Conservation (phyloP, 2,329 filamentous ascomycete species). For the Dryadomyces quercivorus region DNA sequence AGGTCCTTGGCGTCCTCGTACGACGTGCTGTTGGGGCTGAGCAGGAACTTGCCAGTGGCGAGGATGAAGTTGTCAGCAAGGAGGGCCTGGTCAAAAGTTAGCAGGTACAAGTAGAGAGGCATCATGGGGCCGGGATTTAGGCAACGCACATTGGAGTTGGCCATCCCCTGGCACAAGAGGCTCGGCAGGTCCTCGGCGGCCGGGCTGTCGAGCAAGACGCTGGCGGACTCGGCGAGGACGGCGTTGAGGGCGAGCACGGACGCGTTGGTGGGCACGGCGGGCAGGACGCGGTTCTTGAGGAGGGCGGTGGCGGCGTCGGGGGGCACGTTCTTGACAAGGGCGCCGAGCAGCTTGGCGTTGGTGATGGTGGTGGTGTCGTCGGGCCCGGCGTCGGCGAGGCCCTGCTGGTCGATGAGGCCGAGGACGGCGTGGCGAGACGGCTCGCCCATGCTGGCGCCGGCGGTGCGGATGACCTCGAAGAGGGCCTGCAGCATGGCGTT, state of each 20-base stretch:
- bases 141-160: constrained; percentile 62
- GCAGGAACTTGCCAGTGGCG: constrained; percentile 80
- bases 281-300: constrained; percentile 65
- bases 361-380: constrained; percentile 76
- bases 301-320: constrained; percentile 49
- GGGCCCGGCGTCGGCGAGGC: constrained; percentile 63
- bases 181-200: constrained; percentile 63
- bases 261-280: constrained; percentile 59
- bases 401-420: constrained; percentile 73
- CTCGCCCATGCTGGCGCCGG: constrained; percentile 89
- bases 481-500: constrained; percentile 95
- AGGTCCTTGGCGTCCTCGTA: constrained; percentile 71
- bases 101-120: constrained; percentile 11
- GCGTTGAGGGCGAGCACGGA: constrained; percentile 84
- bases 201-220: constrained; percentile 50
- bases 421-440: constrained; percentile 76
- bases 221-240: constrained; percentile 68
- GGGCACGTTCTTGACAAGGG: constrained; percentile 76
- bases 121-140: too few species aligned
- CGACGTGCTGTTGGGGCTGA: constrained; percentile 53
- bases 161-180: constrained; percentile 70
- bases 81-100: constrained; percentile 48
- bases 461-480: constrained; percentile 93
- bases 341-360: constrained; percentile 79
- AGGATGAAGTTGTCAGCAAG: constrained; percentile 81